These are phyloP conservation scores for Polytrichum formosum DNA, from an alignment of 225 moss, liverwort and hornwort genomes.

Conservation along the genomic window DNA sequence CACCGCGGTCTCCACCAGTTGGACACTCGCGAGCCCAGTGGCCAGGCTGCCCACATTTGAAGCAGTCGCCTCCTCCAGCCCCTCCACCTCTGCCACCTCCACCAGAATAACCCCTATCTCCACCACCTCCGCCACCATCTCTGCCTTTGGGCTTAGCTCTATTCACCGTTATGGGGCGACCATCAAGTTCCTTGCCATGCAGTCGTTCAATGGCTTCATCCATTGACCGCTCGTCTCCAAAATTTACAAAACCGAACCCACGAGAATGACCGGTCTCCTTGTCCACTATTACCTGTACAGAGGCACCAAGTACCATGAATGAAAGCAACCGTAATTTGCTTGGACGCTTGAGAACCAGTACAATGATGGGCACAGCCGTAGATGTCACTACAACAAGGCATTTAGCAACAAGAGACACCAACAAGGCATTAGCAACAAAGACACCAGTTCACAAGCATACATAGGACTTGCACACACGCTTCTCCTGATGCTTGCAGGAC, in stretches of 20 bases:
- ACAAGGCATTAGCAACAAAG: neutral
- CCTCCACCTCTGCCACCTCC: slow-evolving; percentile 78
- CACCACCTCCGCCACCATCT: slow-evolving; percentile 61
- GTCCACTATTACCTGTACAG: slow-evolving; percentile 83
- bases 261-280: slow-evolving; percentile 97
- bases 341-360: too few relatives aligned
- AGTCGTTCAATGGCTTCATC: slow-evolving; percentile 95
- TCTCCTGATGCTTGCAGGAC: neutral
- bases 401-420: neutral
- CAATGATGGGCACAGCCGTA: neutral
- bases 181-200: slow-evolving; percentile 92
- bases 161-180: slow-evolving; percentile 95
- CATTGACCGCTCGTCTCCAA: slow-evolving; percentile 97
- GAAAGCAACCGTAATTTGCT: too few relatives aligned
- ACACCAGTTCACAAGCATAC: neutral
- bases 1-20: slow-evolving; percentile 60
- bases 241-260: slow-evolving; percentile 96
- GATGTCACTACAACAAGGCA: neutral
- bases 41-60: slow-evolving; percentile 98
- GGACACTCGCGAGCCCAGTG: slow-evolving; percentile 99
- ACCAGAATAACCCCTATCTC: slow-evolving; percentile 70
- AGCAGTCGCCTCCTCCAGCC: slow-evolving; percentile 65
- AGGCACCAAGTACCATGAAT: neutral
- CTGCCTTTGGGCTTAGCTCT: slow-evolving; percentile 95
- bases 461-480: neutral